A percentile compares a stretch with the other conserved stretches of the same genome.
These are phyloP conservation scores for Kluyveromyces marxianus DNA, from an alignment of 1,139 yeast genomes.

Conservation along the genomic window DNA sequence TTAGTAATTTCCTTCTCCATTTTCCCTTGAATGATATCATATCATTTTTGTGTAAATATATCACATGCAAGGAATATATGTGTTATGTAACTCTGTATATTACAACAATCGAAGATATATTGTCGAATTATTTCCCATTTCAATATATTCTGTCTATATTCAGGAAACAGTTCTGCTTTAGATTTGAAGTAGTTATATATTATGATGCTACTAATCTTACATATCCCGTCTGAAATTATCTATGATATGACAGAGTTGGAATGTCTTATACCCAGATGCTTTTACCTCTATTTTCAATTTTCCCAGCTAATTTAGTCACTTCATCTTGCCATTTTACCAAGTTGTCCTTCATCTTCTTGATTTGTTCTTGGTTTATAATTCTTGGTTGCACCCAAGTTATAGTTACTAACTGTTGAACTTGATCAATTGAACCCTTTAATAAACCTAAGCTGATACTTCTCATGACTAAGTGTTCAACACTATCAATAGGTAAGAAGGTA, in stretches of 20 bases:
- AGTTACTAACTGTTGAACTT: constrained; percentile 67
- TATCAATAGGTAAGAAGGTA: constrained; percentile 50
- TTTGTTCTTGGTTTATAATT: constrained; percentile 75
- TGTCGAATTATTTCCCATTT: not conserved
- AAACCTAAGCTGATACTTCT: constrained; percentile 81
- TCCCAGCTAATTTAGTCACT: constrained; percentile 57
- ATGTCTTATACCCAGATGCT: constrained; percentile 46
- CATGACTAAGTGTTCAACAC: constrained; percentile 86
- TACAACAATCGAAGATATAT: constrained; percentile 1
- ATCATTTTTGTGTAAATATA: constrained; percentile 6
- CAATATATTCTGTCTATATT: not conserved
- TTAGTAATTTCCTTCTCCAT: constrained; percentile 6
- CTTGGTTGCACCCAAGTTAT: constrained; percentile 96
- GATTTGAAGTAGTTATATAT: no score
- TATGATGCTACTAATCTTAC: no score
- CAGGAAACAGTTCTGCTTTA: no score
- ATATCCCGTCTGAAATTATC: not conserved
- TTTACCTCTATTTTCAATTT: constrained; percentile 51
- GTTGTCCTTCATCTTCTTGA: constrained; percentile 64
- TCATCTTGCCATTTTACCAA: constrained; percentile 70
- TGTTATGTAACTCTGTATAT: constrained; percentile 1
- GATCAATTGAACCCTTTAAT: constrained; percentile 82
- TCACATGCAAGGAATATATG: not conserved
- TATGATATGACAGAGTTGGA: not conserved
- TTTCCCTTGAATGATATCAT: constrained; percentile 5